Conservation (phyloP, 495 filamentous ascomycete genomes). For the Daldinia grandis region DNA sequence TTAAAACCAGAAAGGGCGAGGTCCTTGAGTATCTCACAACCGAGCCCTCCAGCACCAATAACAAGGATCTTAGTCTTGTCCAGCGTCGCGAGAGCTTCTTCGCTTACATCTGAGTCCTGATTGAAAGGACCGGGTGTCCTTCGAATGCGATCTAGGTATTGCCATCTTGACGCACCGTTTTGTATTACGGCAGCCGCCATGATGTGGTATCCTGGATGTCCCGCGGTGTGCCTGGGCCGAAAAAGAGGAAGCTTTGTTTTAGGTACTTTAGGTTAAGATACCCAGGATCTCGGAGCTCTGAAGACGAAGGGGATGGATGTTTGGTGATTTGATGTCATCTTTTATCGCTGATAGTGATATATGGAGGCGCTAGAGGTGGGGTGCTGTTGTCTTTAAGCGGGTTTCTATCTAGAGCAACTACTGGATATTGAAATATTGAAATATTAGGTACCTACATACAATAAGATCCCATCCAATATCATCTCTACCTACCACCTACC, state of each 20-base stretch:
- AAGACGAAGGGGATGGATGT: neutral
- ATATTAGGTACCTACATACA: neutral
- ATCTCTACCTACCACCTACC: too few relatives aligned
- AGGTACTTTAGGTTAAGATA: neutral
- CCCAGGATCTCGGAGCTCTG: neutral
- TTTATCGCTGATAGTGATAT: slow-evolving; percentile 30
- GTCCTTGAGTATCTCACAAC: slow-evolving; percentile 97
- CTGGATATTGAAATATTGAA: neutral
- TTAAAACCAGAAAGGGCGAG: slow-evolving; percentile 95
- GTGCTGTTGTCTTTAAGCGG: neutral
- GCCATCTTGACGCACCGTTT: slow-evolving; percentile 55
- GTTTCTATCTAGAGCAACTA: neutral
- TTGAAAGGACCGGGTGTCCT: slow-evolving; percentile 80
- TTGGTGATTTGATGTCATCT: slow-evolving; percentile 35
- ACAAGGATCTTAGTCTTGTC: slow-evolving; percentile 74
- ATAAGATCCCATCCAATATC: neutral
- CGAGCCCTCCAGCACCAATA: slow-evolving; percentile 92
- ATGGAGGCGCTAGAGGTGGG: slow-evolving; percentile 24
- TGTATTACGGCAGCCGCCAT: slow-evolving; percentile 24
- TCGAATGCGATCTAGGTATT: slow-evolving; percentile 80
- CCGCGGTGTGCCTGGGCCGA: neutral
- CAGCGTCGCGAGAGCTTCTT: slow-evolving; percentile 66
- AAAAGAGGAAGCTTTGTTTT: neutral
- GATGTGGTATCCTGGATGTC: slow-evolving; percentile 1
- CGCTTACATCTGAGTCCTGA: slow-evolving; percentile 70